Conservation (phyloP, 2,329 filamentous ascomycete species). For the Sporothrix schenckii region DNA sequence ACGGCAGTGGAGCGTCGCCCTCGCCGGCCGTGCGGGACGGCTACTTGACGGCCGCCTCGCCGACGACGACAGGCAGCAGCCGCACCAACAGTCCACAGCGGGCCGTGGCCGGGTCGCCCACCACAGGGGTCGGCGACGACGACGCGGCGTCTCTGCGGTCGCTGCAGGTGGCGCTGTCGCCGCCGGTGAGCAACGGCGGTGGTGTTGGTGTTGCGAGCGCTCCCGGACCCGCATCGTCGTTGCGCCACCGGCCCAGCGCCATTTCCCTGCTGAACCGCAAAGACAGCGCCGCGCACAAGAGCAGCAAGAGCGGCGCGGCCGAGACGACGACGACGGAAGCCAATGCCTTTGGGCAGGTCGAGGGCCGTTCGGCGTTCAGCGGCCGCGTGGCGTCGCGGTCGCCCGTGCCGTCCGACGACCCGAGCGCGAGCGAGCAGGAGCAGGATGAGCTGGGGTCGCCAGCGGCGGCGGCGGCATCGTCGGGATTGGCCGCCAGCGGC, state of each 20-base stretch:
- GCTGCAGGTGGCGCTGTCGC: conserved; percentile 46
- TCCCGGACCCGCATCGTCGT: conserved; percentile 32
- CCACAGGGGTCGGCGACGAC: conserved; percentile 28
- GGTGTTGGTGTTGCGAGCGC: too few species aligned
- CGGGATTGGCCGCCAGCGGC: conserved; percentile 32
- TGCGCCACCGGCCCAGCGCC: conserved; percentile 63
- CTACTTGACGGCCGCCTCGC: conserved; percentile 34
- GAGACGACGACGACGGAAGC: conserved; percentile 63
- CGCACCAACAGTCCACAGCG: conserved; percentile 36
- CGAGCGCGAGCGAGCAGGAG: conserved; percentile 35
- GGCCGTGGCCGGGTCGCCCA: conserved; percentile 38
- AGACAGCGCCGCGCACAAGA: conserved; percentile 44
- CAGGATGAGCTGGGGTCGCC: neutral
- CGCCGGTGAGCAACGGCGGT: conserved; percentile 32
- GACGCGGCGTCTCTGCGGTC: conserved; percentile 33
- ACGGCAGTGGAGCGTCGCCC: conserved; percentile 43
- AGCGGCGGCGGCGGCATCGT: conserved; percentile 42
- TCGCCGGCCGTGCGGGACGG: conserved; percentile 39
- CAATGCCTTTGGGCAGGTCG: conserved; percentile 63
- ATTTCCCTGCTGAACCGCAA: conserved; percentile 62
- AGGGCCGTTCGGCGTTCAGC: conserved; percentile 56
- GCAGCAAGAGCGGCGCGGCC: conserved; percentile 56
- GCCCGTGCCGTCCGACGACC: conserved; percentile 33
- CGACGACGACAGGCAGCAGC: neutral
- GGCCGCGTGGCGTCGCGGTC: conserved; percentile 37